Evolutionary conservation across 2,329 filamentous ascomycete species (phyloP).

Genomic region (Incumbomyces delicatus): DNA sequence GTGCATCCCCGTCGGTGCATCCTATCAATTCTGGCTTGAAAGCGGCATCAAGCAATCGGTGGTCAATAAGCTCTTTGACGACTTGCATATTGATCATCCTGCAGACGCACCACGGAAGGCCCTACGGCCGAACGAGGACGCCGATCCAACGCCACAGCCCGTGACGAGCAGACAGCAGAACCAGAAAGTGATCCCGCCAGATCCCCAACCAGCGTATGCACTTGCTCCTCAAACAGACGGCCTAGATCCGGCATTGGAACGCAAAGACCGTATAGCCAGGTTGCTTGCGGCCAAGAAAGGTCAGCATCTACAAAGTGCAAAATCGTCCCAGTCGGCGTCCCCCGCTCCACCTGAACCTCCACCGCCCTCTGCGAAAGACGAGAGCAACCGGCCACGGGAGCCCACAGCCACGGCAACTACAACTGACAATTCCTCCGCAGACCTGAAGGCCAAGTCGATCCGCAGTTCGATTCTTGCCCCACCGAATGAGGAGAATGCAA

Average conservation of each 20-base stretch:
- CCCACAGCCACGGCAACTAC: conserved; percentile 5
- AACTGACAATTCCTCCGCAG: background rate
- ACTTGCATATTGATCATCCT: conserved; percentile 48
- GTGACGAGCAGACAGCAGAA: background rate
- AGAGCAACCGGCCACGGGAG: conserved; percentile 3
- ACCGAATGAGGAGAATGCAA: conserved; percentile 41
- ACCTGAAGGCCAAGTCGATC: conserved; percentile 21
- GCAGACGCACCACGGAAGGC: too few relatives aligned
- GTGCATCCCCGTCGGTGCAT: conserved; percentile 54
- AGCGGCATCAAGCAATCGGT: conserved; percentile 60
- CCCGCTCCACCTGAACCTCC: conserved; percentile 2
- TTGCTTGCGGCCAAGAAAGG: conserved; percentile 63
- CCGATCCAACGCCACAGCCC: too few relatives aligned
- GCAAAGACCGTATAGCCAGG: conserved; percentile 67
- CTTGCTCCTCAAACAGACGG: background rate
- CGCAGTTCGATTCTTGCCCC: conserved; percentile 12
- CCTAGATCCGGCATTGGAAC: conserved; percentile 45
- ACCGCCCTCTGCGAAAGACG: conserved; percentile 7
- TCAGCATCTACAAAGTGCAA: background rate
- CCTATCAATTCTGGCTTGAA: conserved; percentile 61
- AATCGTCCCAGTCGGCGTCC: conserved; percentile 2
- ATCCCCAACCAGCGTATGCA: background rate
- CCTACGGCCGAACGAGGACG: too few relatives aligned
- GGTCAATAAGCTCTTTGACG: conserved; percentile 56
- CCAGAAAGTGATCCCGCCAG: background rate